Evolutionary conservation across 2,329 filamentous ascomycete genomes (phyloP).

Genomic region (Magnaporthales sp.): DNA sequence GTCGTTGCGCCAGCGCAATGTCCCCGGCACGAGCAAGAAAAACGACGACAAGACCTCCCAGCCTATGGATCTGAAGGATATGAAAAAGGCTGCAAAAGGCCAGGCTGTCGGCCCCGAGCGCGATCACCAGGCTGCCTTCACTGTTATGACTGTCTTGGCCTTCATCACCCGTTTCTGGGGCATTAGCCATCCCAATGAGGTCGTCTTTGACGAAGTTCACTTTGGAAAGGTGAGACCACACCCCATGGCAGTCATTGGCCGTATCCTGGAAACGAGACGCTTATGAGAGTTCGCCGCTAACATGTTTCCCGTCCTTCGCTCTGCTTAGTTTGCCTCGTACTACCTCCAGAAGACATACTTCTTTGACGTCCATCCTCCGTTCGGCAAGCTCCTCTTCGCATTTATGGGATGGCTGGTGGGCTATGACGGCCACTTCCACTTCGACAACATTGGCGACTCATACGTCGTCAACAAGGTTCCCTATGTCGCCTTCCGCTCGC

Average conservation of each 20-base stretch:
- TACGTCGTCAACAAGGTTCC: slow-evolving; percentile 96
- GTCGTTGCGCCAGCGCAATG: slow-evolving; percentile 51
- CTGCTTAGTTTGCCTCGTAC: slow-evolving; percentile 61
- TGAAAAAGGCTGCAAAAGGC: slow-evolving; percentile 30
- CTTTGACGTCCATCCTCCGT: slow-evolving; percentile 98
- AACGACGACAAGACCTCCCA: slow-evolving; percentile 29
- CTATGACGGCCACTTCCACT: slow-evolving; percentile 94
- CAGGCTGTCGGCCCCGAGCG: slow-evolving; percentile 50
- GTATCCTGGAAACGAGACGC: background rate
- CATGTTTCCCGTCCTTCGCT: background rate
- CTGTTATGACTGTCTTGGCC: slow-evolving; percentile 69
- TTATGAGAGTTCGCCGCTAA: background rate
- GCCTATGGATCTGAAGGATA: slow-evolving; percentile 37
- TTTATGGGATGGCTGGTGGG: slow-evolving; percentile 96
- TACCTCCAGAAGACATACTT: slow-evolving; percentile 98
- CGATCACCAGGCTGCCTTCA: slow-evolving; percentile 75
- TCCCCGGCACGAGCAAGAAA: slow-evolving; percentile 37
- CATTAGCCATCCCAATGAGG: slow-evolving; percentile 89
- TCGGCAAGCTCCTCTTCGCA: slow-evolving; percentile 95
- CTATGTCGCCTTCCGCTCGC: slow-evolving; percentile 88
- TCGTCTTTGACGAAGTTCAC: slow-evolving; percentile 98
- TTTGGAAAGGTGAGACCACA: slow-evolving; percentile 81
- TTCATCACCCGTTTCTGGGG: slow-evolving; percentile 94
- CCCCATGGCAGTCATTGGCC: background rate
- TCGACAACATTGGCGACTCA: slow-evolving; percentile 98